Conservation (phyloP, 208 protist species). For the Trypanosoma vivax region DNA sequence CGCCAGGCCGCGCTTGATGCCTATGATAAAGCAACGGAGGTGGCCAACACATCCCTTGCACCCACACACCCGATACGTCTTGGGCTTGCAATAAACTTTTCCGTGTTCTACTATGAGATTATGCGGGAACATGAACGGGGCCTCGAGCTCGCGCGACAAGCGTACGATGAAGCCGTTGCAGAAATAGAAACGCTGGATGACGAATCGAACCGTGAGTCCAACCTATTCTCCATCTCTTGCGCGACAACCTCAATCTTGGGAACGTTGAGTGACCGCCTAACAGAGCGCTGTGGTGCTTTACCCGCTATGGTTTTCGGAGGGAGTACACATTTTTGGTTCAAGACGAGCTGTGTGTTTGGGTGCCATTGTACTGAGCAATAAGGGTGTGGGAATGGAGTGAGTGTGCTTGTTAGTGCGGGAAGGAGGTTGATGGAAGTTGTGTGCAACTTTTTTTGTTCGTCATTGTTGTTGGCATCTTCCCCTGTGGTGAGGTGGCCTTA, state of each 20-base stretch:
- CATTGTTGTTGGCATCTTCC: no score
- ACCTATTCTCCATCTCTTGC: conserved; percentile 98
- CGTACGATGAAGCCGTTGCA: conserved; percentile 94
- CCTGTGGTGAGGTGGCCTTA: no score
- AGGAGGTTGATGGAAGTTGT: no score
- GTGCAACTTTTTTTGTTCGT: no score
- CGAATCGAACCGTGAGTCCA: conserved; percentile 98
- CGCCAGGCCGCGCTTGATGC: conserved; percentile 78
- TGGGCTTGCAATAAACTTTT: conserved; percentile 99
- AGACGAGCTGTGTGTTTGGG: no score
- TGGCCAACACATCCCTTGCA: conserved; percentile 79
- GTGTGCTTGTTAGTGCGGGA: no score
- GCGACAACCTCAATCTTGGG: conserved; percentile 99
- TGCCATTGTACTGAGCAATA: no score
- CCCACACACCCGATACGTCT: conserved; percentile 98
- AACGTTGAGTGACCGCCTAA: conserved; percentile 84
- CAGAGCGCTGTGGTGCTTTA: conserved; percentile 8
- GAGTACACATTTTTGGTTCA: no score
- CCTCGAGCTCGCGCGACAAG: conserved; percentile 89
- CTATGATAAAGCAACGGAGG: conserved; percentile 85
- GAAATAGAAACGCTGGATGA: conserved; percentile 97
- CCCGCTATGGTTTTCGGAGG: neutral
- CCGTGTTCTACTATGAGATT: conserved; percentile 99
- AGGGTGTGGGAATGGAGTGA: no score
- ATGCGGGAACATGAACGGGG: conserved; percentile 94